These are phyloP conservation scores for Epichloe brachyelytri DNA, from an alignment of 2,329 filamentous ascomycete species.

Conservation along the genomic window DNA sequence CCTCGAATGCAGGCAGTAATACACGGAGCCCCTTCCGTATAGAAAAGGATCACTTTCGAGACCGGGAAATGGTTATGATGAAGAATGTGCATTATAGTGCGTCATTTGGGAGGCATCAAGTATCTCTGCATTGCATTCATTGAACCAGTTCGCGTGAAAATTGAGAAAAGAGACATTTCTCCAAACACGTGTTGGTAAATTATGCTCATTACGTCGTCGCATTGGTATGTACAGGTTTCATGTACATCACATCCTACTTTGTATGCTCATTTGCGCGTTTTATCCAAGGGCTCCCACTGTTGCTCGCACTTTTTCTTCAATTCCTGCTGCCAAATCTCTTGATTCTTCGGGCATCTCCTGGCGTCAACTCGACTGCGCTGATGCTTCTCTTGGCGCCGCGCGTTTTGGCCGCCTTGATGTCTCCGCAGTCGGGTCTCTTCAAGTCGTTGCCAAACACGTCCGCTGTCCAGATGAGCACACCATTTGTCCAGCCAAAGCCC, in stretches of 20 bases:
- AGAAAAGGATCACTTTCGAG: too few relatives aligned
- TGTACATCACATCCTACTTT: background rate
- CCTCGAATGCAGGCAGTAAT: too few relatives aligned
- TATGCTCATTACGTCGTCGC: background rate
- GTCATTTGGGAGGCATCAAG: background rate
- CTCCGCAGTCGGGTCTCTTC: constrained; percentile 40
- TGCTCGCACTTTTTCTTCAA: background rate
- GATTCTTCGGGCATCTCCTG: constrained; percentile 32
- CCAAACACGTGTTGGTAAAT: background rate
- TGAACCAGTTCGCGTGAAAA: background rate
- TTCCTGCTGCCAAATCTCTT: constrained; percentile 30
- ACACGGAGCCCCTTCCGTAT: too few relatives aligned
- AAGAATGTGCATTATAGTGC: background rate
- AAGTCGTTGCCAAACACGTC: constrained; percentile 47
- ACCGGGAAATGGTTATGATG: too few relatives aligned
- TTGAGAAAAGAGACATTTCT: background rate
- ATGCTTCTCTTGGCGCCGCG: constrained; percentile 15
- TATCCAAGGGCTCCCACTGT: background rate
- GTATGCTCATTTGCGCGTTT: too few relatives aligned
- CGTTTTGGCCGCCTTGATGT: constrained; percentile 30
- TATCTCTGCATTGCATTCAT: background rate
- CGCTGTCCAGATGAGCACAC: constrained; percentile 52
- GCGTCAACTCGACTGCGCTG: constrained; percentile 33
- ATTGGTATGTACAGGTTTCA: background rate
- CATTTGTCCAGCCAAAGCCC: constrained; percentile 60